These are phyloP conservation scores for Thermothelomyces thermophilus DNA, from an alignment of 2,329 filamentous ascomycete species.

Conservation along the genomic window DNA sequence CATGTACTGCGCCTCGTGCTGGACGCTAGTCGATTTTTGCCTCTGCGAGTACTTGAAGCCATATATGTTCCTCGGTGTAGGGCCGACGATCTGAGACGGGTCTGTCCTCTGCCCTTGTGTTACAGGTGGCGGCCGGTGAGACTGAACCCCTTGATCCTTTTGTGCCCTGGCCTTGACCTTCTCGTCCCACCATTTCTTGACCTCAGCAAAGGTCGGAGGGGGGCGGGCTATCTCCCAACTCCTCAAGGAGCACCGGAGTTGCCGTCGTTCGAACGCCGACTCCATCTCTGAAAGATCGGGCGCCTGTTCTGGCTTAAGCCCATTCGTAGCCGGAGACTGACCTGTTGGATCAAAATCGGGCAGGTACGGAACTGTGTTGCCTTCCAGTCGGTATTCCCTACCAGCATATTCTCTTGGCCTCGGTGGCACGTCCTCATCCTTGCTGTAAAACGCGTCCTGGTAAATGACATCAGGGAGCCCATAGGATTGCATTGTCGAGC, in stretches of 20 bases:
- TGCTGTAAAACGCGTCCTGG: conserved; percentile 78
- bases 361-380: conserved; percentile 70
- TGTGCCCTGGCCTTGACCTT: conserved; percentile 26
- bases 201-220: conserved; percentile 65
- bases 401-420: conserved; percentile 78
- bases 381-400: conserved; percentile 71
- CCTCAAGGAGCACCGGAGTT: conserved; percentile 53
- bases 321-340: conserved; percentile 48
- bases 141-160: conserved; percentile 8
- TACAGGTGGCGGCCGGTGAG: not conserved
- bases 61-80: conserved; percentile 74
- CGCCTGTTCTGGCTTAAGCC: conserved; percentile 40
- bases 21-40: conserved; percentile 64
- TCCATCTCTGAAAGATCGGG: conserved; percentile 48
- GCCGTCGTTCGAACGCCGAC: conserved; percentile 43
- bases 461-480: conserved; percentile 66
- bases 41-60: conserved; percentile 84
- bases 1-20: conserved; percentile 89
- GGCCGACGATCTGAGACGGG: conserved; percentile 80
- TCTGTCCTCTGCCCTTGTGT: conserved; percentile 26
- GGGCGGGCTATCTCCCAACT: conserved; percentile 70
- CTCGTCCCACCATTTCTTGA: conserved; percentile 59
- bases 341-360: conserved; percentile 67
- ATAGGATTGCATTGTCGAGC: conserved; percentile 49
- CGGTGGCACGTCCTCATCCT: conserved; percentile 75